Evolutionary conservation across 345 rosid species (phyloP), one percentile per base, ranked within the genome.

Genomic region (Citrus cavaleriei): DNA sequence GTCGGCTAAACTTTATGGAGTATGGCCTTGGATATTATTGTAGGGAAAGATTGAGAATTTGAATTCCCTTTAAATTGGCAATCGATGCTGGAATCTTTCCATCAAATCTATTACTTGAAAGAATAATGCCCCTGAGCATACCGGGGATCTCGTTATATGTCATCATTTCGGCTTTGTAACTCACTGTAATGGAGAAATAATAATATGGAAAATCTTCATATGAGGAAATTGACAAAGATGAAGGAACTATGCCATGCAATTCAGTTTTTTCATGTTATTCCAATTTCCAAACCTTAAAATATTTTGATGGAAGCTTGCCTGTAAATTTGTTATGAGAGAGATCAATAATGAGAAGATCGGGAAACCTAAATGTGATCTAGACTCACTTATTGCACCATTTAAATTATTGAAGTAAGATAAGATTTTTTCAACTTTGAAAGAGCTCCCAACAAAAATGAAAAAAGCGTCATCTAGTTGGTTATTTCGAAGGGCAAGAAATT

Each of bases 301-400:
- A 70, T 24, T 57, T 68, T 3, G 28, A 61, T 2, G 83, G 79
- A 24, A 80, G 51, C 24, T 13, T 12, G 10, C 72, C 76, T 1
- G 10, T 58, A 55, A 80, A 75, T 10, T 35, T 32, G 37, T 75
- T 68, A 28, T 46, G 19, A 27, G 83, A 80, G 49, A 80, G 58
- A 16, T 75, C 79, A 21, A 75, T 34, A 46, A 70, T 65, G 12
- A 70, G 83, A n/a, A 80, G 38, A 28, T 59, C 49, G 4, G 63
- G 63, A 51, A 80, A 3, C 6, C 10, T 3, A 32, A 72, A 10
- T 19, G 25, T 34, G 42, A 9, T 21, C 22, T 12, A 18, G 40
- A 21, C 28, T 72, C n/a, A 4, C 13, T 30, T 3, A 72, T 32
- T 10, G 1, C 64, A 10, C 75, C 64, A 22, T 57, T 16, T 2